Base-by-base conservation (phyloP, 1,284 basidiomycete species). In the Anthracocystis panici-leucophaei region DNA sequence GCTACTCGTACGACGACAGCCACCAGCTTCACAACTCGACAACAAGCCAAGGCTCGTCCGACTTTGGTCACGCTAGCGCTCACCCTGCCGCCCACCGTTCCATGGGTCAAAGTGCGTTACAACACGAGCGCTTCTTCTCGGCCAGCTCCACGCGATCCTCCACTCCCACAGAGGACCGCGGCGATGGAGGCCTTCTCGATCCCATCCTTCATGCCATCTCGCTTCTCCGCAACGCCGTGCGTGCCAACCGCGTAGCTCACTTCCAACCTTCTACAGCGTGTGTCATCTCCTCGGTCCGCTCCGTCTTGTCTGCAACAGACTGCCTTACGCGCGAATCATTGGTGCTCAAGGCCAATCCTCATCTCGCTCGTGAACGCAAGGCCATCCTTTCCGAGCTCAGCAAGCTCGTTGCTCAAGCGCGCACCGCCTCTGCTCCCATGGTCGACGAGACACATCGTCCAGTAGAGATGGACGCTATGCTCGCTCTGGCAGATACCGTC, bases 271-370 rank as follows among this genome's bases (percentile, higher is more conserved):
- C 88, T 2, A 88, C 88, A 2, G 88, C 88, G 14, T 95, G 92
- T 57, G 92, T 98, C 75, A 96, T 99, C 78, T 95, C 94, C 4
- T 93, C 93, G 58, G 94, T 99, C 41, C 92, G 96, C n/a, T 90
- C 91, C 25, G 91, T 96, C 18, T 89, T 99, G 44, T 90, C 91
- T 27, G 90, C 92, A 11, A 92, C 94, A 14, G 93, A 93, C 69
- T 97, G 94, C 73, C 88, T 97, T 27, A 91, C 91, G 38, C 92
- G 93, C 63, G 93, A 96, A 69, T 92, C 93, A 0, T 88, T 89
- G 0, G 86, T 92, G 14, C 88, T 98, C 33, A 89, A 89, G 61
- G 88, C 88, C 27, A 90, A 91, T 79, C 90, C 92, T 0, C 77
- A 88, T 2, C 88, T 98, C 25, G 90, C 90, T 3, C 89, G 90